These are phyloP conservation scores for Capronia epimyces DNA, from an alignment of 2,329 filamentous ascomycete species.

Conservation along the genomic window DNA sequence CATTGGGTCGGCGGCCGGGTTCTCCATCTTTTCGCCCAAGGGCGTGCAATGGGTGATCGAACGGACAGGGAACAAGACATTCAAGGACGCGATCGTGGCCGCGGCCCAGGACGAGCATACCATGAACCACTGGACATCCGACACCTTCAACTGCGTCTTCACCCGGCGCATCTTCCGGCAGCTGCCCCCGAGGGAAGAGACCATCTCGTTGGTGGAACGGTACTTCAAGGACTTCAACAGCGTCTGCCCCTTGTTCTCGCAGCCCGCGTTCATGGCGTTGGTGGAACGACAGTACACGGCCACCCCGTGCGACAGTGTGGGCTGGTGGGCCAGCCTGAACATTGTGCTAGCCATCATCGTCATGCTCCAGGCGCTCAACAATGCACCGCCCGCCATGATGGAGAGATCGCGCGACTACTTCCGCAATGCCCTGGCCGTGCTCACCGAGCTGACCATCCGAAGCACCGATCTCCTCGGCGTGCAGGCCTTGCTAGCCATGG, in stretches of 20 bases:
- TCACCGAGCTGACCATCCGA: slow-evolving; percentile 26
- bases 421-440: slow-evolving; percentile 28
- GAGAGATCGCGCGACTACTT: slow-evolving; percentile 23
- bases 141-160: slow-evolving; percentile 30
- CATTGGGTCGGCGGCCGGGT: too few species aligned
- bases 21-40: too few species aligned
- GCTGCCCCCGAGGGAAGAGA: neutral
- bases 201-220: neutral
- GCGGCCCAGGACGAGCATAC: neutral
- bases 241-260: neutral
- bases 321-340: slow-evolving; percentile 30
- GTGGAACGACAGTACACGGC: neutral
- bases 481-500: slow-evolving; percentile 30
- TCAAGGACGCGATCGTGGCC: too few species aligned
- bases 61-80: too few species aligned
- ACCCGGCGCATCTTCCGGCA: slow-evolving; percentile 31
- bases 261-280: slow-evolving; percentile 2
- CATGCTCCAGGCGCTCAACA: neutral
- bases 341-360: slow-evolving; percentile 30
- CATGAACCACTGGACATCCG: neutral
- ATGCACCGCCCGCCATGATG: slow-evolving; percentile 4
- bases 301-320: neutral
- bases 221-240: slow-evolving; percentile 5
- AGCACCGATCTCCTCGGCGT: slow-evolving; percentile 29
- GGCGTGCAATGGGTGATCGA: too few species aligned